Evolutionary conservation across 352 stramenopile genomes (phyloP), one percentile per base, ranked within the genome.

Genomic region (Phytophthora macrochlamydospora): DNA sequence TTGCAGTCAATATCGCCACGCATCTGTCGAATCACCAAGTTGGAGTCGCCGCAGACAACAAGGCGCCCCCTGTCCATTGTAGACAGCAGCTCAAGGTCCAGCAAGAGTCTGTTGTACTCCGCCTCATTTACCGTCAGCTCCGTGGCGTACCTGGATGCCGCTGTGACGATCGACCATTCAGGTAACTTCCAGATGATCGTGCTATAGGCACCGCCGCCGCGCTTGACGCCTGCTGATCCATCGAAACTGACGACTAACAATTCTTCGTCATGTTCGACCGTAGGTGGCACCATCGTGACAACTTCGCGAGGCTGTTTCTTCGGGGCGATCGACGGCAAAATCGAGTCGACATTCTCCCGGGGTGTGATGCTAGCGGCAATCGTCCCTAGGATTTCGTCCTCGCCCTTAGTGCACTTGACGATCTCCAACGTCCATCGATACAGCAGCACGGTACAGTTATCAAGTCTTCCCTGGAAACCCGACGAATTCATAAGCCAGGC

Each of bases 51-150:
- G 13, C 62, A 59, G 11, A 69, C 45, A 0, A 69, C 9, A 0
- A 60, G 32, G 0, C 40, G 29, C 5, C 18, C 28, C 11, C 11
- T 2, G 5, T 38, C 46, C 45, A 54, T 7, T 0, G 30, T 11
- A 5, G 6, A 24, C 18, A 61, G 4, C 2, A 61, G 31, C 14
- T 61, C 49, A 6, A 64, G 13, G 24, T 33, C 45, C 0, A 67
- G 8, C 1, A 67, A 14, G 1, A 64, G 24, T 11, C 61, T 61
- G 0, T 37, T 18, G n/a, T 76, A 73, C 24, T 73, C 59, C 0
- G 38, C 51, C 13, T 76, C 69, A 12, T 76, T 76, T 0, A 76
- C 62, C 0, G 68, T 66, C 9, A 58, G 3, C 8, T 55, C 56
- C 1, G 40, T 8, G 0, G 3, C n/a, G 29, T 56, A 69, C 0